phyloP scores from a whole-genome alignment of 139 green algal species.

The Yamagishiella unicocca region DNA sequence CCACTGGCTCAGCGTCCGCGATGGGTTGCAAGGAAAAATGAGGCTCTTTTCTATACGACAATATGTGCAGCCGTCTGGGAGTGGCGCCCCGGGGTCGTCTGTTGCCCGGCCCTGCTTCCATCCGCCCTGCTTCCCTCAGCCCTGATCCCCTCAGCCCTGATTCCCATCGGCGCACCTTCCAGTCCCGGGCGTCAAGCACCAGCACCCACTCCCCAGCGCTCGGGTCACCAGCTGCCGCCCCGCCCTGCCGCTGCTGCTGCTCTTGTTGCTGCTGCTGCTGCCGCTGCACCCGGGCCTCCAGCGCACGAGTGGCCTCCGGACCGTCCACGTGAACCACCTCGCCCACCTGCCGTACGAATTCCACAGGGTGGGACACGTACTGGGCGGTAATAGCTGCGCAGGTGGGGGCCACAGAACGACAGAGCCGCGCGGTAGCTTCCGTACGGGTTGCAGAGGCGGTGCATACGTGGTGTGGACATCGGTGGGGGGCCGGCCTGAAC shows the following conservation, averaged over 20 bases:
- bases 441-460: not conserved
- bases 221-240: slow-evolving; percentile 17
- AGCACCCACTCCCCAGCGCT: not conserved
- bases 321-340: slow-evolving; percentile 35
- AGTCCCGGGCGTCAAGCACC: slow-evolving; percentile 73
- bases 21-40: no score
- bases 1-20: no score
- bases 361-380: not conserved
- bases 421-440: not conserved
- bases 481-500: not conserved
- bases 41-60: no score
- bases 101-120: no score
- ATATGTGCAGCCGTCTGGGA: no score
- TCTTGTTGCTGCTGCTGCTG: not conserved
- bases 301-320: not conserved
- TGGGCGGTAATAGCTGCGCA: not conserved
- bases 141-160: not conserved
- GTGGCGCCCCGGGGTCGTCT: no score
- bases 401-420: not conserved
- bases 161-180: slow-evolving; percentile 52
- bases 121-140: not conserved
- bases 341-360: not conserved
- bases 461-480: not conserved
- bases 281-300: slow-evolving; percentile 28
- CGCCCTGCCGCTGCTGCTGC: not conserved